A percentile compares a stretch with the other conserved stretches of the same genome.
Conservation (phyloP, 1,284 basidiomycete genomes). For the Uromyces viciae-fabae region DNA sequence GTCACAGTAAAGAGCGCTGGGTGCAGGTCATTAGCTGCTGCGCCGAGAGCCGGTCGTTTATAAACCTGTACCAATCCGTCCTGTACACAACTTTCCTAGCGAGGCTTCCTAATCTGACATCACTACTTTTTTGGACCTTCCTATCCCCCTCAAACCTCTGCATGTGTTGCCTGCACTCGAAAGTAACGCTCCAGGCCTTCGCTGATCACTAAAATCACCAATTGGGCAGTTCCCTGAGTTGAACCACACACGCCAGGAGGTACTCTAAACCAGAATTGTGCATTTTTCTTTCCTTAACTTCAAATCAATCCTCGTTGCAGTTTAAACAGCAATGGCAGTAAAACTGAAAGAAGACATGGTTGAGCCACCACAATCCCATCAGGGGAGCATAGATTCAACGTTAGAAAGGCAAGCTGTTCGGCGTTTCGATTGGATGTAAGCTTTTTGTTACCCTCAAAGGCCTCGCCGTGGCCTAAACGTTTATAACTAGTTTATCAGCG, state of each 20-base stretch:
- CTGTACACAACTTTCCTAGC: too few species aligned
- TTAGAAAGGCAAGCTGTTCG: constrained; percentile 16
- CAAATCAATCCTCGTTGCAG: neutral
- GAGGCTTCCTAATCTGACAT: too few species aligned
- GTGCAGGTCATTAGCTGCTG: too few species aligned
- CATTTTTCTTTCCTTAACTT: neutral
- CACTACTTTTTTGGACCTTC: too few species aligned
- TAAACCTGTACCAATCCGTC: too few species aligned
- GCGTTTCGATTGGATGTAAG: constrained; percentile 15
- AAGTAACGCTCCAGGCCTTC: neutral
- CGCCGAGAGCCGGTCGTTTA: too few species aligned
- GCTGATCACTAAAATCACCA: neutral
- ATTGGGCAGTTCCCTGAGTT: too few species aligned
- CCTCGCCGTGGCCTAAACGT: neutral
- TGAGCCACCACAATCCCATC: neutral
- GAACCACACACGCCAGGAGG: too few species aligned
- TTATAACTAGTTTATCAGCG: neutral
- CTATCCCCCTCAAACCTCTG: too few species aligned
- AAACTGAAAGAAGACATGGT: neutral
- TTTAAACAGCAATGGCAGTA: neutral
- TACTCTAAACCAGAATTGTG: neutral
- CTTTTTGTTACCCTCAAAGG: neutral
- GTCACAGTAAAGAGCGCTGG: too few species aligned
- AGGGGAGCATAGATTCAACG: neutral
- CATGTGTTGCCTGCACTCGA: neutral